Base-by-base conservation (phyloP, 495 filamentous ascomycete species). In the Clohesyomyces aquaticus region DNA sequence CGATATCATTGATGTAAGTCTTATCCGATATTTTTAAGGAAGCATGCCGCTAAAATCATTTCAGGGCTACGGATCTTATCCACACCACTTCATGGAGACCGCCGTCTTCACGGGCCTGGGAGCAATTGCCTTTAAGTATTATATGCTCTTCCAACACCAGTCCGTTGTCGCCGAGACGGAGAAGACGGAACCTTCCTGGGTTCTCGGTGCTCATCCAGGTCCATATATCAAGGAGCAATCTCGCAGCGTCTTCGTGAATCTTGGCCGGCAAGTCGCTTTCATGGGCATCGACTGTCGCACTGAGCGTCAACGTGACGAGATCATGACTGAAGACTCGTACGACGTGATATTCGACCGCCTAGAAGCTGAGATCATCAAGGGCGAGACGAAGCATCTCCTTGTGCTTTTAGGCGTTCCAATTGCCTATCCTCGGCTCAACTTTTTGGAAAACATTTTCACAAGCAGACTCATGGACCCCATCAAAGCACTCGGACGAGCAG, bases 81-180 rank as follows among this genome's bases (percentile, higher is more conserved):
- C 93, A 1, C 83, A 96, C 61, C 84, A 92, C 68, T 94, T 96
- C 69, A 98, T 97, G 90, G 81, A 84, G 59, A 90, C 88, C n/a
- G 85, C 88, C 18, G 90, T 98, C 14, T 95, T 98, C 68, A 88
- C 85, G 1, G 94, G 94, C 2, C 75, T 98, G 41, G 94, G 94
- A 10, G 87, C 87, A 49, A 85, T 97, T 49, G 94, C 93, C 1
- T 96, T 93, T 81, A 98, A 98, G 73, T 97, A 97, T 71, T 98
- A 98, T 71, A 86, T 98, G 85, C 81, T 98, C 6, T 98, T 98
- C 78, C 94, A 98, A 75, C 94, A 98, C 70, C 94, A 98, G 74
- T 94, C 87, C 68, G 79, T 93, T 21, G 80, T 82, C 0, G 84
- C 88, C 16, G 93, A 97, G 75, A 88, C 84, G 0, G 85, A 92